A percentile compares a stretch with the other conserved stretches of the same genome.
Evolutionary conservation across 768 basidiomycete genomes (phyloP).

Genomic region (Coprinopsis sp.): DNA sequence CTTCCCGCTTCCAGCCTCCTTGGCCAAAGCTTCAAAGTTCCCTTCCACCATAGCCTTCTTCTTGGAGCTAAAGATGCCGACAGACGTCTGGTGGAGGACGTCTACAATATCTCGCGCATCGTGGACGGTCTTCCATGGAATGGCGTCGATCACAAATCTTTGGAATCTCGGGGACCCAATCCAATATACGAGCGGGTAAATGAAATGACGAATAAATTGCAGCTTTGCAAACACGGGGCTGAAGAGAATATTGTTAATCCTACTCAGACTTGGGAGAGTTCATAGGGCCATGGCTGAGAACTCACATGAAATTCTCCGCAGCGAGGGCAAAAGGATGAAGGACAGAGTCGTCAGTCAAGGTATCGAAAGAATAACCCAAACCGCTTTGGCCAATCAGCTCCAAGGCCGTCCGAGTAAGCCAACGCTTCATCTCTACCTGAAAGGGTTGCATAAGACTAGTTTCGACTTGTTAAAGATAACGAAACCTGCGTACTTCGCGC

Average conservation of each 20-base stretch:
- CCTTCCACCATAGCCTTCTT: slow-evolving; percentile 29
- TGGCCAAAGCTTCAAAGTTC: slow-evolving; percentile 28
- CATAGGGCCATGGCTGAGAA: background rate
- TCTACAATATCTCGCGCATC: slow-evolving; percentile 28
- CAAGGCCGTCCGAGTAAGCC: slow-evolving; percentile 41
- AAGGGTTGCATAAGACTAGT: no score
- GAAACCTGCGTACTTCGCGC: no score
- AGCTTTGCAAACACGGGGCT: slow-evolving; percentile 15
- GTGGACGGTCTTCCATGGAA: slow-evolving; percentile 29
- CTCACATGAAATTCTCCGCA: slow-evolving; percentile 28
- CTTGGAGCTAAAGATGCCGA: slow-evolving; percentile 33
- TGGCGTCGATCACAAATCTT: slow-evolving; percentile 25
- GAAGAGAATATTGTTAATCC: background rate
- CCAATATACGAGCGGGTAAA: slow-evolving; percentile 20
- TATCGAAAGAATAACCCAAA: slow-evolving; percentile 41
- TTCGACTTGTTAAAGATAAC: no score
- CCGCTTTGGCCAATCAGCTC: slow-evolving; percentile 49
- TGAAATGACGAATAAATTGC: slow-evolving; percentile 15
- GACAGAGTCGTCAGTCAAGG: slow-evolving; percentile 24
- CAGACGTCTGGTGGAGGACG: slow-evolving; percentile 30
- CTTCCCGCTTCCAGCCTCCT: slow-evolving; percentile 35
- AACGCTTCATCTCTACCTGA: slow-evolving; percentile 33
- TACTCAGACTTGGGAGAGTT: background rate
- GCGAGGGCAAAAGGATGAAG: slow-evolving; percentile 28
- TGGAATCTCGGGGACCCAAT: slow-evolving; percentile 27